Percentiles rank a stretch among this genome's conserved stretches.
Evolutionary conservation across 2,329 filamentous ascomycete genomes (phyloP).

Genomic region (Fulvia fulva): DNA sequence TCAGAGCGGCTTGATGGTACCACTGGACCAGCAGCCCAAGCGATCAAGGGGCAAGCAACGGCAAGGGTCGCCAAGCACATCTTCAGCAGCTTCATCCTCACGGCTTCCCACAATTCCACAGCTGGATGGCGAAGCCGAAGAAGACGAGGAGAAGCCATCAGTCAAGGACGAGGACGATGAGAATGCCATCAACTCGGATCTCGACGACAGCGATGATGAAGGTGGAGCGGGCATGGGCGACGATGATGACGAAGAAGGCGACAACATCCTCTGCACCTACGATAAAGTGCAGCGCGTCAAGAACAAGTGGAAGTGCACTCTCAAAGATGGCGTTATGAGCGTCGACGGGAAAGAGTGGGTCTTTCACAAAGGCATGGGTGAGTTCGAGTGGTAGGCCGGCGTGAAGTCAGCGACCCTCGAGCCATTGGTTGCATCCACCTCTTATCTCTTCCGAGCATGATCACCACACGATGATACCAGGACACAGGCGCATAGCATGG

Average conservation of each 20-base stretch:
- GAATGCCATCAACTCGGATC: constrained; percentile 96
- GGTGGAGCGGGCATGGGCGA: constrained; percentile 37
- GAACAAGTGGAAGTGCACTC: constrained; percentile 94
- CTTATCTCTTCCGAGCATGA: not conserved
- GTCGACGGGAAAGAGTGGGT: constrained; percentile 90
- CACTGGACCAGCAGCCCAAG: constrained; percentile 53
- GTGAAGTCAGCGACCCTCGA: not conserved
- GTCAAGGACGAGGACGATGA: constrained; percentile 62
- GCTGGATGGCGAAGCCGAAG: constrained; percentile 57
- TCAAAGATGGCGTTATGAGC: constrained; percentile 93
- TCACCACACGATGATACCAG: not conserved
- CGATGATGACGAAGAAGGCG: constrained; percentile 81
- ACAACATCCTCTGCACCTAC: constrained; percentile 95
- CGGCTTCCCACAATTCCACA: constrained; percentile 35
- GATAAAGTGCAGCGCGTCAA: constrained; percentile 99
- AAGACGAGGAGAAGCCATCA: constrained; percentile 39
- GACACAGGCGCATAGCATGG: not conserved
- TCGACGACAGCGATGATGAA: constrained; percentile 90
- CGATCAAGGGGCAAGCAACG: constrained; percentile 33
- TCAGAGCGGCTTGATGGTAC: constrained; percentile 74
- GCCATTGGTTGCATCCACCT: not conserved
- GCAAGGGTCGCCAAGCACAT: constrained; percentile 8
- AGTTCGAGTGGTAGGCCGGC: constrained; percentile 83
- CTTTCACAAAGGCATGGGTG: constrained; percentile 94
- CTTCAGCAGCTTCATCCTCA: constrained; percentile 4